phyloP scores from a whole-genome alignment of 2,329 filamentous ascomycete species.

The Arthrobotrys entomopaga region DNA sequence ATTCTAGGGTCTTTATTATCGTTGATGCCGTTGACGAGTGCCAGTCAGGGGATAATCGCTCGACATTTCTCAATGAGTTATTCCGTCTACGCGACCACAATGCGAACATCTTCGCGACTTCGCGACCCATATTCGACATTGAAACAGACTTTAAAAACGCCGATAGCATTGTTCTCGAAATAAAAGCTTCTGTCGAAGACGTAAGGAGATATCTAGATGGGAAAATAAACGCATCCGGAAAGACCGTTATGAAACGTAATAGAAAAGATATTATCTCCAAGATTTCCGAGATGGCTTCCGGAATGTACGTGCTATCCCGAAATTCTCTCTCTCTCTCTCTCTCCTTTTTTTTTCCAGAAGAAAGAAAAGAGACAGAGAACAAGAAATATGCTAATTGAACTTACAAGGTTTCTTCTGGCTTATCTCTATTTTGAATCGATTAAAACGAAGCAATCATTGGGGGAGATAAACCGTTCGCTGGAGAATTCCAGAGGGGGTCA shows the following conservation, averaged over 20 bases:
- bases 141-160: neutral
- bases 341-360: too few relatives aligned
- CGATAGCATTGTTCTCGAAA: neutral
- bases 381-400: neutral
- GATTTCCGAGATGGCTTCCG: neutral
- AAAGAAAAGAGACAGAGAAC: too few relatives aligned
- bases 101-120: constrained; percentile 61
- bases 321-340: neutral
- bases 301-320: constrained; percentile 2
- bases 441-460: constrained; percentile 60
- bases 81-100: constrained; percentile 56
- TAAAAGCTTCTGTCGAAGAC: constrained; percentile 11
- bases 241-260: neutral
- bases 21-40: constrained; percentile 52
- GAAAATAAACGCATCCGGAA: neutral
- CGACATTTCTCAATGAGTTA: constrained; percentile 56
- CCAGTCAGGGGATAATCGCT: constrained; percentile 15
- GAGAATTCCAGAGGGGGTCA: constrained; percentile 59
- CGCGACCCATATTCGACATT: constrained; percentile 34
- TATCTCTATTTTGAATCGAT: constrained; percentile 62
- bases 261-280: neutral
- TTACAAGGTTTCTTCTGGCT: constrained; percentile 63
- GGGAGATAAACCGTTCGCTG: constrained; percentile 61
- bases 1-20: constrained; percentile 37
- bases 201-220: constrained; percentile 6